Conservation (phyloP, 2,329 filamentous ascomycete species). For the Verticillium isaacii region DNA sequence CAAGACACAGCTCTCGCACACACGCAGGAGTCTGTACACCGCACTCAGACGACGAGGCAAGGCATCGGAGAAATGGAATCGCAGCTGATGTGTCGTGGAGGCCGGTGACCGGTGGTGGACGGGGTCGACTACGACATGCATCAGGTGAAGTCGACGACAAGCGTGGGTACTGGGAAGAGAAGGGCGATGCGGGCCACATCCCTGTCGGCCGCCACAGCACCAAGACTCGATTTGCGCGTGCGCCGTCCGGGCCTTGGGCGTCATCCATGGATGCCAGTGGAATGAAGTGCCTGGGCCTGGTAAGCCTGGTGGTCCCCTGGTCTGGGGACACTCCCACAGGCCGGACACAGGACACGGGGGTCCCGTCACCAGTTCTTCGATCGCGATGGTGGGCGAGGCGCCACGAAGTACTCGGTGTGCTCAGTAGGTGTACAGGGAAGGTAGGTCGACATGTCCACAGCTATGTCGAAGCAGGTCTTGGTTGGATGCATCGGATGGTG, state of each 20-base stretch:
- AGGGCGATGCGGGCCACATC: constrained; percentile 2
- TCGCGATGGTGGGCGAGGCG: not conserved
- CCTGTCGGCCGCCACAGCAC: constrained; percentile 3
- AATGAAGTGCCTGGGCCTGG: constrained; percentile 1
- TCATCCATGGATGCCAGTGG: constrained; percentile 3
- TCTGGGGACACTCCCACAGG: not conserved
- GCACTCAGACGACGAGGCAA: not conserved
- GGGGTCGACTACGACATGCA: not conserved
- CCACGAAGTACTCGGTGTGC: no score
- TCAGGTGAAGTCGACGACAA: not conserved
- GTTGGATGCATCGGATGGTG: no score
- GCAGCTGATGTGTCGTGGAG: not conserved
- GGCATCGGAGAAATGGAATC: not conserved
- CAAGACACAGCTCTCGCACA: not conserved
- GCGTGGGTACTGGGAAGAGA: not conserved
- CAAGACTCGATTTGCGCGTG: constrained; percentile 4
- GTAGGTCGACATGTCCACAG: not conserved
- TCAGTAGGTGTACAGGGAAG: no score
- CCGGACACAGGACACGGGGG: not conserved
- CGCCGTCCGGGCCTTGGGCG: not conserved
- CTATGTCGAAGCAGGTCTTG: no score
- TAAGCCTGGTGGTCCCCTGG: not conserved
- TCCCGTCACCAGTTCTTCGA: not conserved
- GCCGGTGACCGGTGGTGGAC: not conserved
- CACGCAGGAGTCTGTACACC: not conserved